Evolutionary conservation across 2,329 filamentous ascomycete species (phyloP).

Genomic region (Curvularia spicifera): DNA sequence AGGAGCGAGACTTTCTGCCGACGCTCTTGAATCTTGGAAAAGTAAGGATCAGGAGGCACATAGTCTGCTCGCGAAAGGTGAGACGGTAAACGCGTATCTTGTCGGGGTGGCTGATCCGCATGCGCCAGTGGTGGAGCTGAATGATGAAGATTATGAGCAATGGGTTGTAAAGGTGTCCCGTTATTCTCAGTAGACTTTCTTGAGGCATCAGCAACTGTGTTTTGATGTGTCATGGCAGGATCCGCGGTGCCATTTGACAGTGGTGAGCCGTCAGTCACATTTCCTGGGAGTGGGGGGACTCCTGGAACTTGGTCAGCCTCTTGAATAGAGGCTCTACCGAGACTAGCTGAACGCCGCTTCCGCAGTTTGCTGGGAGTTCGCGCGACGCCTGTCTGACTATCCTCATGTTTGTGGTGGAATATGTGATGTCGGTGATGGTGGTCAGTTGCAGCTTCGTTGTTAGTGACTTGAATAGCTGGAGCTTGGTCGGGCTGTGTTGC

Average conservation of each 20-base stretch:
- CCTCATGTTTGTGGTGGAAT: slow-evolving; percentile 42
- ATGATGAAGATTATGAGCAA: slow-evolving; percentile 51
- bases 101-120: slow-evolving; percentile 50
- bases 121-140: slow-evolving; percentile 50
- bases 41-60: slow-evolving; percentile 54
- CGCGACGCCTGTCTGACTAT: slow-evolving; percentile 46
- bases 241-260: slow-evolving; percentile 20
- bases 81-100: slow-evolving; percentile 54
- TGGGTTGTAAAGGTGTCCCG: slow-evolving; percentile 48
- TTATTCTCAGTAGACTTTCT: slow-evolving; percentile 37
- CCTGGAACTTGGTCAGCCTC: slow-evolving; percentile 31
- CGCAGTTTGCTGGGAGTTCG: slow-evolving; percentile 49
- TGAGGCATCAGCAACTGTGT: slow-evolving; percentile 20
- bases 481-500: slow-evolving; percentile 50
- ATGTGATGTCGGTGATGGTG: slow-evolving; percentile 47
- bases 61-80: slow-evolving; percentile 46
- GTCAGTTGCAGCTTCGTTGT: slow-evolving; percentile 59
- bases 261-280: slow-evolving; percentile 25
- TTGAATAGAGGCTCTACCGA: slow-evolving; percentile 33
- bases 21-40: slow-evolving; percentile 59
- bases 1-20: slow-evolving; percentile 66
- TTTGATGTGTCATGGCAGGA: slow-evolving; percentile 17
- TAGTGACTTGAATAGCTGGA: slow-evolving; percentile 79
- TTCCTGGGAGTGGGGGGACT: slow-evolving; percentile 35
- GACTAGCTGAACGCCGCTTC: slow-evolving; percentile 51